Evolutionary conservation across 1,284 basidiomycete genomes (phyloP), one percentile per base, ranked within the genome.

Genomic region (Moesziomyces parantarcticus): DNA sequence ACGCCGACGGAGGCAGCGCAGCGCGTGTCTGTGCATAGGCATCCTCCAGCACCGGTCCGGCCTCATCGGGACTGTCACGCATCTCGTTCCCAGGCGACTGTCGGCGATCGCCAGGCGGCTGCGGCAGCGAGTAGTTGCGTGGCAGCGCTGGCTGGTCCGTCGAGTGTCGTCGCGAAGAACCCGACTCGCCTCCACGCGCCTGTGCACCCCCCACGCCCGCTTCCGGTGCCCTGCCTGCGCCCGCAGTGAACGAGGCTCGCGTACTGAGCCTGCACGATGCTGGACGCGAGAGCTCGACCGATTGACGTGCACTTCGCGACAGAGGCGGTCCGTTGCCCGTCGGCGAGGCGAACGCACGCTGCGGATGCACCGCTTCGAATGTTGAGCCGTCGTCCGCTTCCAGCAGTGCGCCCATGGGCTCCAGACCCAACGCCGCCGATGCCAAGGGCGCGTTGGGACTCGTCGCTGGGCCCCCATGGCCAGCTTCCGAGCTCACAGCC

Each of bases 121-220:
- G 52, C 7, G 64, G 64, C 32, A 66, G 50, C 53, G 64, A 66
- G 18, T 56, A 66, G 40, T 66, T 66, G 58, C 64, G 64, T 11
- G 64, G 53, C 13, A 40, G 49, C 1, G 34, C 13, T 1, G 49
- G 49, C 11, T 45, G 44, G 23, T 57, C 52, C 6, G 58, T 51
- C 3, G 63, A 66, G 22, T 56, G 57, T 4, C 63, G 50, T 25
- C 57, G 52, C 9, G 10, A 45, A 11, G 46, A 13, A 21, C 48
- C 45, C 14, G 41, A 9, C 40, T 52, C 49, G n/a, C 11, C 26
- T 7, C 40, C 32, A 9, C 13, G 32, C 41, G 45, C 46, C 3
- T 21, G n/a, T 16, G 20, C 10, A 10, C 46, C 2, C 14, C 21
- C 32, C n/a, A 18, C 23, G 26, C 36, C 36, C 16, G 22, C 29